Base-by-base conservation (phyloP, 257 asterid genomes). In the Solanum paucissectum region DNA sequence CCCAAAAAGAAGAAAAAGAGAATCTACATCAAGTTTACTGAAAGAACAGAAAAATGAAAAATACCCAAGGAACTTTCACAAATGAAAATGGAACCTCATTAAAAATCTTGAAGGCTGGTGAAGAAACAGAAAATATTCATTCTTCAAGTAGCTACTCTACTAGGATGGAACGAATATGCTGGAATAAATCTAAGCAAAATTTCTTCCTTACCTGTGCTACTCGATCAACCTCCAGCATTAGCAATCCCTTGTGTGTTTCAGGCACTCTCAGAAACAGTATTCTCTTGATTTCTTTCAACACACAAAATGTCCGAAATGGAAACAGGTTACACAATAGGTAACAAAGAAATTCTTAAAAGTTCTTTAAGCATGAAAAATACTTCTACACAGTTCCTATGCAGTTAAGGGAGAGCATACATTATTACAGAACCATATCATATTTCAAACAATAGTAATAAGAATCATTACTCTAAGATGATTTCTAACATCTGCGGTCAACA, bases 261-360 rank as follows among this genome's bases (percentile, higher is more conserved):
- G 99, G 99, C 84, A 97, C 98, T 93, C 94, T 97, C 86, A 92
- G 95, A 93, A 95, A 91, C 71, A 97, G 94, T 89, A 89, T 90
- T 92, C 92, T 95, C 97, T 98, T 93, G 90, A 97, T 94, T 90
- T 97, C 99, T 96, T 90, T 33, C 40, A 81, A 49, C 42, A 82
- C 16, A 81, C 20, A 81, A 49, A 49, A 82, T 49, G 18, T 29
- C 69, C 85, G 3, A 82, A 49, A 82, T 82, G 32, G 34, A 82
- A 49, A 82, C 18, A 33, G 29, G 71, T 32, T 49, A 82, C 42
- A 32, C 66, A 49, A 49, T 32, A 18, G 86, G 69, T 29, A 82
- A 49, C 69, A 49, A 29, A 49, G 86, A 49, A 82, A 82, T 37
- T 49, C 18, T 18, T 12, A 21, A 49, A 49, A 82, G 69, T 32